Conservation (phyloP, 1,284 basidiomycete species). For the Macrocystidia cucumis region DNA sequence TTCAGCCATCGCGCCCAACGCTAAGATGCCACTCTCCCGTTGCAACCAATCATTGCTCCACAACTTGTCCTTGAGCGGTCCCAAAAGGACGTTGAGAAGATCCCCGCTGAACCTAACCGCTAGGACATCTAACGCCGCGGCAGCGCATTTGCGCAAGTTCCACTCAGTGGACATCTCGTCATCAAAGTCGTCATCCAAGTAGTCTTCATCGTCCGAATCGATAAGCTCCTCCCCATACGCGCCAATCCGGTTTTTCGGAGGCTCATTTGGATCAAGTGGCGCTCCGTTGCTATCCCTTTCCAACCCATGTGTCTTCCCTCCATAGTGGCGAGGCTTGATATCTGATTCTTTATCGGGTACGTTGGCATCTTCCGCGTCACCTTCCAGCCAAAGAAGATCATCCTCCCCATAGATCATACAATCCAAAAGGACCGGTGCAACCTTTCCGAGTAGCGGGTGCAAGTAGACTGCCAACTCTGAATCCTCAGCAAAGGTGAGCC, state of each 20-base stretch:
- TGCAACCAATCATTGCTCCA: conserved; percentile 94
- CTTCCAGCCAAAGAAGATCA: conserved; percentile 92
- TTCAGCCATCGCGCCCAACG: conserved; percentile 97
- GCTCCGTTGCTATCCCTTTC: conserved; percentile 62
- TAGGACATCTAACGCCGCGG: conserved; percentile 95
- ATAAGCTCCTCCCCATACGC: conserved; percentile 68
- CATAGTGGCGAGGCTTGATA: conserved; percentile 94
- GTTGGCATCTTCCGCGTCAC: conserved; percentile 83
- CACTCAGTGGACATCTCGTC: conserved; percentile 98
- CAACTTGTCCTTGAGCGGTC: conserved; percentile 88
- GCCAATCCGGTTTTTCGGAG: conserved; percentile 43
- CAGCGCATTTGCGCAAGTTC: conserved; percentile 98
- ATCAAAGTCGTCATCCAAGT: conserved; percentile 88
- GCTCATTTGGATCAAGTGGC: conserved; percentile 28
- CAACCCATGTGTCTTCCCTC: conserved; percentile 75
- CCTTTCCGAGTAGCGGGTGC: conserved; percentile 78
- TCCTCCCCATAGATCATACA: conserved; percentile 98
- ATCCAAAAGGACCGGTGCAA: conserved; percentile 90
- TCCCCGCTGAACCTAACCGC: conserved; percentile 89
- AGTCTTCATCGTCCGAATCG: conserved; percentile 75
- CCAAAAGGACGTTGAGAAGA: conserved; percentile 83
- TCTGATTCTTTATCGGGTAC: conserved; percentile 92
- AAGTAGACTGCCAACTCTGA: conserved; percentile 80
- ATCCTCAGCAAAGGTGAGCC: conserved; percentile 98
- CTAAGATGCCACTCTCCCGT: conserved; percentile 93